Evolutionary conservation across 164 flowering plant genomes (phyloP).

Genomic region (Platanus orientalis): DNA sequence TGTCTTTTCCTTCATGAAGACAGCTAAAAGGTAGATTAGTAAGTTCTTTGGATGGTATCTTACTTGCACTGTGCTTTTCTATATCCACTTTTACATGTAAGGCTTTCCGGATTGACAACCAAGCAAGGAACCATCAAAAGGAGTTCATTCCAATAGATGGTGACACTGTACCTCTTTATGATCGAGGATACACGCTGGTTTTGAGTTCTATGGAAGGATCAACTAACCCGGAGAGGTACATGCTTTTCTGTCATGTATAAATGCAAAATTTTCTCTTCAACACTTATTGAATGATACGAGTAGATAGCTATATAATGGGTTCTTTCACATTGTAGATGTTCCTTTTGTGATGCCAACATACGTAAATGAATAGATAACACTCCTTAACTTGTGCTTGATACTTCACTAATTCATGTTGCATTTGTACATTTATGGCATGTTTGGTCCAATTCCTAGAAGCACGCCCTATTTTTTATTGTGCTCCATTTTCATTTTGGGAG

Average conservation of each 20-base stretch:
- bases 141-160: constrained; percentile 38
- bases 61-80: not conserved
- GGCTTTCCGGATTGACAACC: constrained; percentile 90
- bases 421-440: no score
- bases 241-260: constrained; percentile 6
- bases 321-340: constrained; percentile 3
- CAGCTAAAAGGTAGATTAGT: not conserved
- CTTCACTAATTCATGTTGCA: no score
- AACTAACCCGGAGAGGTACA: constrained; percentile 55
- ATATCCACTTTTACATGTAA: constrained; percentile 24
- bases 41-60: not conserved
- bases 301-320: not conserved
- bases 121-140: constrained; percentile 34
- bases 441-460: no score
- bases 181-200: constrained; percentile 76
- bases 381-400: not conserved
- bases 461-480: no score
- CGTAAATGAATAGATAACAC: no score
- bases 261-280: not conserved
- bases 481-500: no score
- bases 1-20: not conserved
- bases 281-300: not conserved
- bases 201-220: constrained; percentile 54
- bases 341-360: not conserved
- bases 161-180: constrained; percentile 69